Evolutionary conservation across 2,329 filamentous ascomycete species (phyloP).

Genomic region (Cordyceps tenuipes): DNA sequence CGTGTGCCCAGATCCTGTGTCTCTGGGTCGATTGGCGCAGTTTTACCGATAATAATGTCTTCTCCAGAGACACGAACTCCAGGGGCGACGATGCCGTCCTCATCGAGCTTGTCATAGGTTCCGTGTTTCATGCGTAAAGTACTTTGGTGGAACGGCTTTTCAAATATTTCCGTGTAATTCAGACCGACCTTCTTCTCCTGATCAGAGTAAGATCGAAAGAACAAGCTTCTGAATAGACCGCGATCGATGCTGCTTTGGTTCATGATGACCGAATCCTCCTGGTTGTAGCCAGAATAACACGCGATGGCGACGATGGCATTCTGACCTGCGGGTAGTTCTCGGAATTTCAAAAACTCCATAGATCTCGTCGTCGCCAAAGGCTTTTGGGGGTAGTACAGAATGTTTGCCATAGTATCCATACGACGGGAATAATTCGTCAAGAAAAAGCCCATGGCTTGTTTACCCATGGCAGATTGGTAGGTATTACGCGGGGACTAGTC

Average conservation of each 20-base stretch:
- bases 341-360: slow-evolving; percentile 98
- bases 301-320: slow-evolving; percentile 98
- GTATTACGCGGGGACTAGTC: slow-evolving; percentile 91
- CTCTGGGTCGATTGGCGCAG: slow-evolving; percentile 86
- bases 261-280: slow-evolving; percentile 99
- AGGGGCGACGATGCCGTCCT: slow-evolving; percentile 89
- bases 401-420: slow-evolving; percentile 99
- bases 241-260: slow-evolving; percentile 99
- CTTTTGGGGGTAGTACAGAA: slow-evolving; percentile 98
- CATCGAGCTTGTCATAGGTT: slow-evolving; percentile 95
- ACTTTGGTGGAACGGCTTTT: slow-evolving; percentile 83
- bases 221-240: slow-evolving; percentile 92
- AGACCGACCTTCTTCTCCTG: slow-evolving; percentile 94
- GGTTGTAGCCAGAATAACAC: slow-evolving; percentile 97
- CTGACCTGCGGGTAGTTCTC: slow-evolving; percentile 91
- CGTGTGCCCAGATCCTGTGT: slow-evolving; percentile 89
- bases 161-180: slow-evolving; percentile 86
- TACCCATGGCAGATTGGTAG: slow-evolving; percentile 99
- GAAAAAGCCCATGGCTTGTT: slow-evolving; percentile 99
- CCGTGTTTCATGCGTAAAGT: slow-evolving; percentile 90
- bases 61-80: slow-evolving; percentile 93
- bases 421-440: slow-evolving; percentile 93
- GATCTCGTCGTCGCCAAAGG: slow-evolving; percentile 90
- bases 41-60: slow-evolving; percentile 99
- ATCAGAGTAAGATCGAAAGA: slow-evolving; percentile 96